Evolutionary conservation across 192 early-diverging fungal species (phyloP).

Genomic region (Fimicolochytrium jonesii): DNA sequence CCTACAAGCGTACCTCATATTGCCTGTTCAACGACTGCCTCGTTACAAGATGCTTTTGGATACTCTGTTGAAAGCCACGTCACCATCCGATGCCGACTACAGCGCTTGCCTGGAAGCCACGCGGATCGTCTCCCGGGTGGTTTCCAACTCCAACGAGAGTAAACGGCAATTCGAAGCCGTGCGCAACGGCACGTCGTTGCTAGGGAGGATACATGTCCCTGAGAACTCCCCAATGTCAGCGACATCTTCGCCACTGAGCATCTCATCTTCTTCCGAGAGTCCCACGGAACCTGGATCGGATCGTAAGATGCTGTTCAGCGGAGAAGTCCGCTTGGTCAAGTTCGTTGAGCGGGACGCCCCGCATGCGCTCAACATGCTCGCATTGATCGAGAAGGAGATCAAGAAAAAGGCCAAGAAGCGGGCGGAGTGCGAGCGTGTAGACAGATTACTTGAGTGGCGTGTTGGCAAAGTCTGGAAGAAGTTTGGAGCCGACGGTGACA

Average conservation of each 20-base stretch:
- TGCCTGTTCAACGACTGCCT: constrained; percentile 90
- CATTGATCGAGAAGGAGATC: background rate
- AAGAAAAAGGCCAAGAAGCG: constrained; percentile 6
- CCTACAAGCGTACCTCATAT: constrained; percentile 76
- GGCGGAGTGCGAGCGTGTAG: background rate
- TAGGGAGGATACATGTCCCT: background rate
- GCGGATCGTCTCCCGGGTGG: constrained; percentile 56
- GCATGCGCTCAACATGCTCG: background rate
- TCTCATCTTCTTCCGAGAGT: no score
- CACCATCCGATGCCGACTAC: constrained; percentile 35
- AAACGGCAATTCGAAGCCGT: constrained; percentile 64
- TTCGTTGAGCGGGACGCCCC: constrained; percentile 4
- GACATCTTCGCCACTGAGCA: no score
- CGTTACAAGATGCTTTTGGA: constrained; percentile 84
- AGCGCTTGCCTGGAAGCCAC: constrained; percentile 55
- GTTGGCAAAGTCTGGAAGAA: background rate
- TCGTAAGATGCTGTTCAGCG: background rate
- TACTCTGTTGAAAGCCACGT: constrained; percentile 19
- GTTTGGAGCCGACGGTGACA: background rate
- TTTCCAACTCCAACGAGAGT: constrained; percentile 81
- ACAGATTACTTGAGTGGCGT: background rate
- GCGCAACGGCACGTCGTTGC: background rate
- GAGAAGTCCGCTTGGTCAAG: constrained; percentile 4
- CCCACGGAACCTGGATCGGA: no score
- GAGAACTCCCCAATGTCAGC: no score